Conservation (phyloP, 176 grass and related monocot genomes). For the Avena insularis region DNA sequence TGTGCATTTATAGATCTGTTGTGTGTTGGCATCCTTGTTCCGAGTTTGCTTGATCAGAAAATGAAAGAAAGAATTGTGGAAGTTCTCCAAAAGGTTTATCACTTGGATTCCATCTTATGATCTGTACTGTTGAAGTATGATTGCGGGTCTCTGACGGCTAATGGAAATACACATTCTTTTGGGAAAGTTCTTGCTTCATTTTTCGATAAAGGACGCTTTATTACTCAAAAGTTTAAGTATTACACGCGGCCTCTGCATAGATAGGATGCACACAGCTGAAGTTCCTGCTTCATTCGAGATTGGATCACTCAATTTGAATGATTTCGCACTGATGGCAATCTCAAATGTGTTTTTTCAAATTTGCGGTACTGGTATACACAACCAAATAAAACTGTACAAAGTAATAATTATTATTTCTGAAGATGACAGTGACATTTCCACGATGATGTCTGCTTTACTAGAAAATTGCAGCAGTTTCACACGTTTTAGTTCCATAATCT, state of each 20-base stretch:
- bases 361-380: background rate
- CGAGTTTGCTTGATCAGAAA: background rate
- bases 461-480: background rate
- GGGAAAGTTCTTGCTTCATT: background rate
- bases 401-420: background rate
- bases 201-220: no score
- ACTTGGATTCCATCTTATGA: slow-evolving; percentile 21
- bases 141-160: background rate
- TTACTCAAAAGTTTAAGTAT: no score
- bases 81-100: background rate
- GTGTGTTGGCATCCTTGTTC: background rate
- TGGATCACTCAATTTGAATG: background rate
- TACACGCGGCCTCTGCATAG: no score
- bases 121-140: background rate
- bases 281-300: background rate
- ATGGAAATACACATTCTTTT: background rate
- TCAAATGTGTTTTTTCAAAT: background rate
- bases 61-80: background rate
- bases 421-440: background rate
- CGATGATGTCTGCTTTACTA: background rate
- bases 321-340: background rate
- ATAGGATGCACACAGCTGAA: no score
- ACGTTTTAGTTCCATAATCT: background rate
- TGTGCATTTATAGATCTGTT: slow-evolving; percentile 21
- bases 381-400: background rate